Base-by-base conservation (phyloP, 805 yeast species). In the Candida patagonica region DNA sequence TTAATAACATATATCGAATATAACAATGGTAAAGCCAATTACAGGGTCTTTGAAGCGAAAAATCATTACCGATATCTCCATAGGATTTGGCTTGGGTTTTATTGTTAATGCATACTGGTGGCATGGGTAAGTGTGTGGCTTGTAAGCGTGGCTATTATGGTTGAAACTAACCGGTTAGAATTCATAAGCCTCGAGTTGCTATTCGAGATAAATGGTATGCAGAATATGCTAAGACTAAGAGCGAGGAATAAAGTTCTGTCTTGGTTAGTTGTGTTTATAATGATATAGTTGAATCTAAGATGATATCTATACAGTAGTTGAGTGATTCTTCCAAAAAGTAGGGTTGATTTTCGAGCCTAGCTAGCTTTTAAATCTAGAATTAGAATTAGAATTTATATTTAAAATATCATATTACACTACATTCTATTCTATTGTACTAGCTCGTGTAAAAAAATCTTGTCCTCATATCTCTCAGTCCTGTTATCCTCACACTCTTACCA, bases 181-280 rank as follows among this genome's bases (percentile, higher is more conserved):
- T 65, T 75, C 96, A 88, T 80, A 78, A 74, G 70, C 74, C 78
- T 26, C 52, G 70, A 45, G 81, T 84, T 42, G 71, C 71, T 51
- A 71, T 67, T 57, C 83, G 96, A 74, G 96, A 88, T 63, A 78
- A 74, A 43, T 86, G 76, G 76, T 88, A 88, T 67, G 76, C 80
- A 47, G 70, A 77, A 54, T 67, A 82, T 61, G 89, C 87, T 53
- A 78, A 78, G 60, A 71, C 78, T 66, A 80, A 81, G 71, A 73
- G 71, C 41, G 55, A 45, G 35, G 46, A 44, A 22, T 17, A 35
- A 24, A 35, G n/a, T n/a, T n/a, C n/a, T n/a, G n/a, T n/a, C n/a
- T n/a, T n/a, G n/a, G n/a, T n/a, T n/a, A n/a, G n/a, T n/a, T n/a
- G n/a, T n/a, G n/a, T n/a, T n/a, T n/a, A n/a, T n/a, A n/a, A n/a